Conservation (phyloP, 495 filamentous ascomycete genomes). For the Pseudotulostoma volvatum region DNA sequence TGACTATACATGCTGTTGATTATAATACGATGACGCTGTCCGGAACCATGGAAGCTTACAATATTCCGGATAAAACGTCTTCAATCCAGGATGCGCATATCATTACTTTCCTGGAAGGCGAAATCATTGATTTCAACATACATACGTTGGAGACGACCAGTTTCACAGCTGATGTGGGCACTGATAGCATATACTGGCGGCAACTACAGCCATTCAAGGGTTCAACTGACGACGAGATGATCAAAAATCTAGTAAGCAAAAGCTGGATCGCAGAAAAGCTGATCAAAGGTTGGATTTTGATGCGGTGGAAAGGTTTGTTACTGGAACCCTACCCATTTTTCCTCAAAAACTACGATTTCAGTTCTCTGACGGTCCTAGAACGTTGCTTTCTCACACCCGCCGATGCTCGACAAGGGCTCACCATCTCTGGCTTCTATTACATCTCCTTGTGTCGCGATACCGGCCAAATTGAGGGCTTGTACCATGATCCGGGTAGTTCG, state of each 20-base stretch:
- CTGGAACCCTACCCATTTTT: neutral
- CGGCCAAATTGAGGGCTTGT: slow-evolving; percentile 51
- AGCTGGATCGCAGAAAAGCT: slow-evolving; percentile 37
- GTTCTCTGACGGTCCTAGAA: slow-evolving; percentile 24
- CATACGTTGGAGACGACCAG: slow-evolving; percentile 53
- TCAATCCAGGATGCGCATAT: slow-evolving; percentile 44
- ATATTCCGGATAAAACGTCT: slow-evolving; percentile 44
- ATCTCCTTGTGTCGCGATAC: slow-evolving; percentile 43
- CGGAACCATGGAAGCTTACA: slow-evolving; percentile 66
- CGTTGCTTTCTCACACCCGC: slow-evolving; percentile 55
- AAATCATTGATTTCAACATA: slow-evolving; percentile 58
- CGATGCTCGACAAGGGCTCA: slow-evolving; percentile 42
- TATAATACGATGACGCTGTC: slow-evolving; percentile 45
- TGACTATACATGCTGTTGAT: slow-evolving; percentile 54
- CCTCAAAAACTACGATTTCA: neutral
- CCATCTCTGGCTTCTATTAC: slow-evolving; percentile 65
- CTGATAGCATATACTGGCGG: slow-evolving; percentile 56
- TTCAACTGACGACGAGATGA: slow-evolving; percentile 40
- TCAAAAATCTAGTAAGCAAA: slow-evolving; percentile 39
- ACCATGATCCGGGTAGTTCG: slow-evolving; percentile 55
- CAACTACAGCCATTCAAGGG: slow-evolving; percentile 50
- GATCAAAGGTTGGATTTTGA: slow-evolving; percentile 47
- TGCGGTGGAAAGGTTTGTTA: slow-evolving; percentile 58
- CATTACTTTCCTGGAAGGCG: slow-evolving; percentile 58
- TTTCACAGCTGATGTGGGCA: slow-evolving; percentile 41